Evolutionary conservation across 768 basidiomycete genomes (phyloP), one percentile per base, ranked within the genome.

Genomic region (Tremella mesenterica): DNA sequence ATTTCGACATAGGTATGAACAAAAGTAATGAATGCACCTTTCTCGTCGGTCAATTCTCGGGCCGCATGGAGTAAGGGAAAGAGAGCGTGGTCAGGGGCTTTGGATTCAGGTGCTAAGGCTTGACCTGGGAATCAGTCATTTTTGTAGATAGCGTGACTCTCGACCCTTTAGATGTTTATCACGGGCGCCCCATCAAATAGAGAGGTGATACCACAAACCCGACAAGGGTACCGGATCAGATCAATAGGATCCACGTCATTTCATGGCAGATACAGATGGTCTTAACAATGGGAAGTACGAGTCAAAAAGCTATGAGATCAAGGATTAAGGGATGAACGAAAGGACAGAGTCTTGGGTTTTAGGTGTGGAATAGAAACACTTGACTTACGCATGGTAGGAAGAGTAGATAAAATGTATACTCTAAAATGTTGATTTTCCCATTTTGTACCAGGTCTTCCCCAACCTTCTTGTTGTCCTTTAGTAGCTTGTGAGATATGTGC

Each of bases 401-500:
- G 41, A 1, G 64, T 65, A 29, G 43, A 47, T 20, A 63, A 33
- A 27, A 65, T 65, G 39, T 61, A 55, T 5, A 58, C 57, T 14
- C 65, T 25, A 30, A 67, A 64, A 50, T 67, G 65, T 49, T 57
- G 54, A 41, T 64, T 60, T 39, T 62, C 69, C 59, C 62, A 69
- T 44, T 59, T 61, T 0, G 65, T 61, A 8, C 72, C 70, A 25
- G 72, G 73, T 50, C 67, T 33, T 6, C 73, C 73, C 73, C 73
- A 74, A 20, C 73, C 73, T 58, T 72, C 71, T 43, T 74, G 73
- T 23, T 60, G 52, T 1, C 65, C 67, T 27, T 61, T 65, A 4
- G 73, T 74, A 12, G 73, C 70, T 52, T 74, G 73, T 5, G 67
- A 68, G 25, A 74, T 67, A 50, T 74, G 67, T 10, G 73, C 71